These are phyloP conservation scores for Pyrenula massariospora DNA, from an alignment of 495 filamentous ascomycete species.

Conservation along the genomic window DNA sequence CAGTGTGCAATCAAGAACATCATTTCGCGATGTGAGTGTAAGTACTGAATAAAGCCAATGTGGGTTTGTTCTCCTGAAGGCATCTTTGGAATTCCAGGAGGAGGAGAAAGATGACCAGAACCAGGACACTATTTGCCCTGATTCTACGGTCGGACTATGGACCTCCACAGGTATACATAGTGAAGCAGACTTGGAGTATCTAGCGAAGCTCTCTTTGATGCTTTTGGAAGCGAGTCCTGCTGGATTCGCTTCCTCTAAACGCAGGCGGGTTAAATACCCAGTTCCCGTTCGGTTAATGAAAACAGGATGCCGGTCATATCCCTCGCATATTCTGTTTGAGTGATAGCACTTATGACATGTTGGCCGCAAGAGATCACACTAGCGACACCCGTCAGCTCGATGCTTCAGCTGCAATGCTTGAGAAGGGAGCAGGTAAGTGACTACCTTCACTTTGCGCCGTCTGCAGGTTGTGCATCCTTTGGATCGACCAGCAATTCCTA, in stretches of 20 bases:
- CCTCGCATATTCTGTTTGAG: background rate
- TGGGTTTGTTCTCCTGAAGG: background rate
- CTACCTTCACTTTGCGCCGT: constrained; percentile 13
- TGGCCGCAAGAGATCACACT: background rate
- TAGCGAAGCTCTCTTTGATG: background rate
- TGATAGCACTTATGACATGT: background rate
- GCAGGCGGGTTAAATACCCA: background rate
- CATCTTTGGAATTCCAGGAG: background rate
- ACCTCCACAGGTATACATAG: background rate
- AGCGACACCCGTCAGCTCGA: background rate
- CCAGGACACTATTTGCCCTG: background rate
- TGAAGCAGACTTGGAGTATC: background rate
- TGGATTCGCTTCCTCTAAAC: background rate
- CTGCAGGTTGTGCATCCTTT: constrained; percentile 35
- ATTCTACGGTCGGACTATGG: background rate
- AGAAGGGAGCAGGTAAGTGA: background rate
- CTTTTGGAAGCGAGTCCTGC: background rate
- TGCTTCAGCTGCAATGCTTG: background rate
- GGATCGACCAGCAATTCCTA: constrained; percentile 32
- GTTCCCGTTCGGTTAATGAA: background rate
- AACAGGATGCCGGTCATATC: background rate
- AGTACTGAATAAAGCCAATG: background rate
- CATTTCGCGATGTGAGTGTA: background rate
- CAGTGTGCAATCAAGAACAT: background rate
- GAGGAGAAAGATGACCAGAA: background rate